Conservation (phyloP, 345 rosid species). For the Anastatica hierochuntica region DNA sequence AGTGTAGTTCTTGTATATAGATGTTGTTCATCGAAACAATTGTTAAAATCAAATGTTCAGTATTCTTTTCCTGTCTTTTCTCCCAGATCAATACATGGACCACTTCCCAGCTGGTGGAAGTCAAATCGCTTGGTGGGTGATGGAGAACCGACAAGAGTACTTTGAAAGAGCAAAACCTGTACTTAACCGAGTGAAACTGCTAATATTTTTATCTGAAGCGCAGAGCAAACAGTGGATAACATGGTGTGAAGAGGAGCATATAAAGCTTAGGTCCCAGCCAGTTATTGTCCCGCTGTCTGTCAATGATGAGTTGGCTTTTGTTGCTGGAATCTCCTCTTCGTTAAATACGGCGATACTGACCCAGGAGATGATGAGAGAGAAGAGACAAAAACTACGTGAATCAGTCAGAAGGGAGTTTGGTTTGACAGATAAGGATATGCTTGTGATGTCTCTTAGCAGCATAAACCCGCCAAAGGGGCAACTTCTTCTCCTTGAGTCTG, state of each 20-base stretch:
- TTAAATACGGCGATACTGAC: constrained; percentile 56
- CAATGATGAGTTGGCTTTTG: constrained; percentile 90
- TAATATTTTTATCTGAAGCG: constrained; percentile 69
- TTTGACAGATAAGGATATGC: constrained; percentile 65
- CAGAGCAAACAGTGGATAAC: constrained; percentile 83
- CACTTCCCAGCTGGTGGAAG: constrained; percentile 88
- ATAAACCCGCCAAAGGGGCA: constrained; percentile 91
- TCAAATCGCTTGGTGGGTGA: constrained; percentile 97
- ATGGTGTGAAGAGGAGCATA: constrained; percentile 78
- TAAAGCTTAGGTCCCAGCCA: constrained; percentile 80
- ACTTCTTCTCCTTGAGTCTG: constrained; percentile 76
- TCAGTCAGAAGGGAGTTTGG: constrained; percentile 74
- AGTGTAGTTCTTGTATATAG: no score
- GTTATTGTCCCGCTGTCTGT: constrained; percentile 74
- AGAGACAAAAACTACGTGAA: constrained; percentile 45
- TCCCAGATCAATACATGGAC: constrained; percentile 74
- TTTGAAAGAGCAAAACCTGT: constrained; percentile 75
- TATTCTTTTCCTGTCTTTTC: constrained; percentile 8
- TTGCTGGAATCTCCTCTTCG: constrained; percentile 69
- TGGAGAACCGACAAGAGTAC: constrained; percentile 91
- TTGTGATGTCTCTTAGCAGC: constrained; percentile 85
- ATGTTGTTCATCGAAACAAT: background rate
- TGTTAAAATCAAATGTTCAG: background rate
- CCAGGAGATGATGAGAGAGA: constrained; percentile 55
- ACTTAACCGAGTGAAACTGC: constrained; percentile 70